Evolutionary conservation across 225 moss, liverwort and hornwort genomes (phyloP).

Genomic region (Rhytidiadelphus loreus): DNA sequence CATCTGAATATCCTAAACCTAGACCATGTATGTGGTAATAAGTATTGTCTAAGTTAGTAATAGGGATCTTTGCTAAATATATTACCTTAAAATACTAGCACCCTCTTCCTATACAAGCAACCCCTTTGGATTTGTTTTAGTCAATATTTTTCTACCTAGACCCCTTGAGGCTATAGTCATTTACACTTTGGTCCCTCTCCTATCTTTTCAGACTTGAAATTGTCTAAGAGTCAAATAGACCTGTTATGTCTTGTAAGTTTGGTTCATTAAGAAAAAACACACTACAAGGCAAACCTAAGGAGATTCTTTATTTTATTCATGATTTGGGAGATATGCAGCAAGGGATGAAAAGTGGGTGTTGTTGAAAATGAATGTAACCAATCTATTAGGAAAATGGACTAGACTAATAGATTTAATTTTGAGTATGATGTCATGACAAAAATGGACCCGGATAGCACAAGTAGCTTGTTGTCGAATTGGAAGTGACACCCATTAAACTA

Average conservation of each 20-base stretch:
- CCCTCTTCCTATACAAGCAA: rapidly evolving
- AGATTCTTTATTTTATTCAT: too few species aligned
- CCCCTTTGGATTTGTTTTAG: background rate
- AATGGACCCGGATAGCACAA: too few species aligned
- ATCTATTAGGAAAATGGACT: too few species aligned
- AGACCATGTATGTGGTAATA: background rate
- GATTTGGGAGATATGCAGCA: too few species aligned
- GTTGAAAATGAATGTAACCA: too few species aligned
- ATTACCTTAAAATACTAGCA: background rate
- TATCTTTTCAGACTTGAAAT: background rate
- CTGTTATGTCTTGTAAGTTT: background rate
- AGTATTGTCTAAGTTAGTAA: background rate
- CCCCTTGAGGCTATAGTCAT: background rate
- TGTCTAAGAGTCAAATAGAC: background rate
- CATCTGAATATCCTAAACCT: background rate
- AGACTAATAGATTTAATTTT: too few species aligned
- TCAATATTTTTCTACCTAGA: background rate
- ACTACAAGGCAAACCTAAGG: too few species aligned
- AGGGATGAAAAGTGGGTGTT: too few species aligned
- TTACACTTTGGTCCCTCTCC: too few species aligned
- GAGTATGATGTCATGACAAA: too few species aligned
- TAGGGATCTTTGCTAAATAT: background rate
- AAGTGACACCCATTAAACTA: too few species aligned
- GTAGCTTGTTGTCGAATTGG: too few species aligned
- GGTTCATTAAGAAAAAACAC: background rate